A percentile compares a stretch with the other conserved stretches of the same genome.
phyloP scores from a whole-genome alignment of 2,329 filamentous ascomycete genomes.

The Fusarium fujikuroi region DNA sequence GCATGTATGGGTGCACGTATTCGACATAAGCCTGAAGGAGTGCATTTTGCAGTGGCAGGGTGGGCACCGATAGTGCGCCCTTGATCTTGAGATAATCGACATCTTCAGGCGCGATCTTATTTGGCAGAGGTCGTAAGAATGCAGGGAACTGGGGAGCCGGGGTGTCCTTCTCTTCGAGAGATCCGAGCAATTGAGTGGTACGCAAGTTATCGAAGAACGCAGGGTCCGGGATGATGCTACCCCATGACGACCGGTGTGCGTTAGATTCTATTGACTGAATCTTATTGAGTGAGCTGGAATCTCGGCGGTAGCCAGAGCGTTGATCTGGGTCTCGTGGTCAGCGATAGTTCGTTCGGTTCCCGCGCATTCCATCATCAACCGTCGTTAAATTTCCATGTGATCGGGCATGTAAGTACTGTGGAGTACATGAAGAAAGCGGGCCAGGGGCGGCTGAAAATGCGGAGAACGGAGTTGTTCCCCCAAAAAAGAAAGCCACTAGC shows the following conservation, averaged over 20 bases:
- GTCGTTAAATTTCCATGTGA: slow-evolving; percentile 42
- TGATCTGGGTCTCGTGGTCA: slow-evolving; percentile 54
- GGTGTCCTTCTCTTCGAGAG: slow-evolving; percentile 60
- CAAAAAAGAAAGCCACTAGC: slow-evolving; percentile 33
- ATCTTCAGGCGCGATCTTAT: slow-evolving; percentile 82
- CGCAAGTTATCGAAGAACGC: slow-evolving; percentile 53
- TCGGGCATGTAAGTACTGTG: slow-evolving; percentile 32
- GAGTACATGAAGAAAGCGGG: slow-evolving; percentile 39
- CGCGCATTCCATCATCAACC: slow-evolving; percentile 9
- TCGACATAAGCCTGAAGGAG: slow-evolving; percentile 85
- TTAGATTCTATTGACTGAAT: slow-evolving; percentile 42
- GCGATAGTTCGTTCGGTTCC: slow-evolving; percentile 24
- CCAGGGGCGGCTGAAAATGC: slow-evolving; percentile 41
- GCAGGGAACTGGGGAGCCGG: slow-evolving; percentile 61
- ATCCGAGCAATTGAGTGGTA: slow-evolving; percentile 56
- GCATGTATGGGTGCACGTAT: slow-evolving; percentile 95
- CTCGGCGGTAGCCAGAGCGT: slow-evolving; percentile 51
- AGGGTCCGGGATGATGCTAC: slow-evolving; percentile 49
- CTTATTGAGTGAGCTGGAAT: slow-evolving; percentile 47
- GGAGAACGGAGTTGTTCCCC: slow-evolving; percentile 44
- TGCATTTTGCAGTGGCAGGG: slow-evolving; percentile 77
- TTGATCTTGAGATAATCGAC: slow-evolving; percentile 85
- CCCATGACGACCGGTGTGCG: slow-evolving; percentile 44
- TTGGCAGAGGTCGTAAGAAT: slow-evolving; percentile 83
- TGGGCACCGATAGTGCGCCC: slow-evolving; percentile 83